phyloP scores from a whole-genome alignment of 805 yeast genomes.

The Metschnikowia santaceciliae region DNA sequence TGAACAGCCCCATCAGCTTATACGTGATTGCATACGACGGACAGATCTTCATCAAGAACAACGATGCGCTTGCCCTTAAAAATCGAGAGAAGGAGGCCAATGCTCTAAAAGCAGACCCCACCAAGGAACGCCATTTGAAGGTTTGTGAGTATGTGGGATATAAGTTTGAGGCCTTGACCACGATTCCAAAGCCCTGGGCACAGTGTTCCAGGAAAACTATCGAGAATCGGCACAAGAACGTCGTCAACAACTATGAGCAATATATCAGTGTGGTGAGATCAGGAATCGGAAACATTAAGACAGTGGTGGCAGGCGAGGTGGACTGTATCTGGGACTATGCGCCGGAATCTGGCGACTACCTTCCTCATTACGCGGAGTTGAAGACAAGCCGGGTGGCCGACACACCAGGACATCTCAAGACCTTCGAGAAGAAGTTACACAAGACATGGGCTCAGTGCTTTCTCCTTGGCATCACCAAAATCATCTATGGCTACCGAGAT shows the following conservation, averaged over 20 bases:
- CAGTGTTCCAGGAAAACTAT: conserved; percentile 60
- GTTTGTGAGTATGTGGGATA: conserved; percentile 64
- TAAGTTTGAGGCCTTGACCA: conserved; percentile 79
- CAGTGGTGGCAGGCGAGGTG: conserved; percentile 83
- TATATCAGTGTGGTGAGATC: conserved; percentile 77
- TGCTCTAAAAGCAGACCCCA: conserved; percentile 9
- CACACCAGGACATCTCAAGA: conserved; percentile 52
- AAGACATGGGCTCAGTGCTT: conserved; percentile 93
- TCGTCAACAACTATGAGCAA: conserved; percentile 71
- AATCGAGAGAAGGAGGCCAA: conserved; percentile 23
- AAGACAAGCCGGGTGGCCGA: conserved; percentile 64
- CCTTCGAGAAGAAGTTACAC: conserved; percentile 73
- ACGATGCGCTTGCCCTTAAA: conserved; percentile 36
- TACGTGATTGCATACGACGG: conserved; percentile 72
- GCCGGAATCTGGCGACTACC: conserved; percentile 47
- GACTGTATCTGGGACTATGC: conserved; percentile 86
- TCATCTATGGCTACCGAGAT: conserved; percentile 85
- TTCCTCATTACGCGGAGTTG: conserved; percentile 78
- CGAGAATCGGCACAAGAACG: conserved; percentile 57
- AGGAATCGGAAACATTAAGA: conserved; percentile 69
- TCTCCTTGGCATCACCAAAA: conserved; percentile 74
- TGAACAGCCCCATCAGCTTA: conserved; percentile 53
- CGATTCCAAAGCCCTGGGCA: conserved; percentile 74
- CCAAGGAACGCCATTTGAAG: conserved; percentile 28
- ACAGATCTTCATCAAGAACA: conserved; percentile 59